These are phyloP conservation scores for Cladophialophora carrionii DNA, from an alignment of 2,329 filamentous ascomycete genomes.

Conservation along the genomic window DNA sequence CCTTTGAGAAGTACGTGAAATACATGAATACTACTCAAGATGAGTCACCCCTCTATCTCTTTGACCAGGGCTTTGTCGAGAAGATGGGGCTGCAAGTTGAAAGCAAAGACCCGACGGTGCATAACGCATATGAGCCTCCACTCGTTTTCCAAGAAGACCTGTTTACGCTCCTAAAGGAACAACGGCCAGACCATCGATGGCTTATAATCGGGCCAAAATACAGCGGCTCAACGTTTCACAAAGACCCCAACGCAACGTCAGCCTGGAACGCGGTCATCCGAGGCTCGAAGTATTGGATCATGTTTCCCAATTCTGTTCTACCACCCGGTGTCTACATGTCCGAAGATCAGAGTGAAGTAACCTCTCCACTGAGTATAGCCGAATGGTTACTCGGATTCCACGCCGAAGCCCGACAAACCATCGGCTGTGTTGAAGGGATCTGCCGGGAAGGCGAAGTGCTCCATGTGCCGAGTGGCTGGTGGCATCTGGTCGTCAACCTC, in stretches of 20 bases:
- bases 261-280: constrained; percentile 94
- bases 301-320: constrained; percentile 74
- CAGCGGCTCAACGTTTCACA: constrained; percentile 93
- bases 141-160: constrained; percentile 84
- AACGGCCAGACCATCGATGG: constrained; percentile 88
- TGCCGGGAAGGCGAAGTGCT: constrained; percentile 83
- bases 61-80: constrained; percentile 81
- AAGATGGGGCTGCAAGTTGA: constrained; percentile 75
- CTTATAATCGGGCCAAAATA: constrained; percentile 85
- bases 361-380: constrained; percentile 90
- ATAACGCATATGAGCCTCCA: constrained; percentile 73
- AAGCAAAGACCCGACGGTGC: constrained; percentile 36
- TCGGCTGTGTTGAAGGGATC: constrained; percentile 82
- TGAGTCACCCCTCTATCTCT: constrained; percentile 90
- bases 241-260: constrained; percentile 69
- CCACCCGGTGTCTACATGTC: constrained; percentile 88
- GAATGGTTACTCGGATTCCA: constrained; percentile 95
- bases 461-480: constrained; percentile 94
- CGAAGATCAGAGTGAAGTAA: constrained; percentile 87
- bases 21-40: constrained; percentile 82
- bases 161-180: constrained; percentile 74
- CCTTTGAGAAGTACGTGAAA: constrained; percentile 73
- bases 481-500: constrained; percentile 92
- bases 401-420: constrained; percentile 72
- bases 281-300: constrained; percentile 96